Conservation (phyloP, 345 rosid genomes). For the Abelmoschus esculentus region DNA sequence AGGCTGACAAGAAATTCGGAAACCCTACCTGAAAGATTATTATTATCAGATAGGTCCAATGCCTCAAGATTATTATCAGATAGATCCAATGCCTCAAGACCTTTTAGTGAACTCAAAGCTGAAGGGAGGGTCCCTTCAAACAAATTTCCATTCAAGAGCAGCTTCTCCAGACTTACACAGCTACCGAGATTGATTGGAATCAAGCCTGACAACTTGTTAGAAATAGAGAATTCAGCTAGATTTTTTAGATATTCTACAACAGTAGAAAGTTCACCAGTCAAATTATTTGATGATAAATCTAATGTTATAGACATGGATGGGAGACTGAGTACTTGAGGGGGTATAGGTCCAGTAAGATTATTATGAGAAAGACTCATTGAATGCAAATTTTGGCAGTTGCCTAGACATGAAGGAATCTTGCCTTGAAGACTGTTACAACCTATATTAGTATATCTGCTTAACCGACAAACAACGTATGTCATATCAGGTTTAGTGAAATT, state of each 20-base stretch:
- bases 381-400: neutral
- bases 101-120: neutral
- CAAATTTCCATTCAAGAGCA: neutral
- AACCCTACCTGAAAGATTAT: slow-evolving; percentile 14
- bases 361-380: neutral
- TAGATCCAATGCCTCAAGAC: neutral
- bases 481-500: no score
- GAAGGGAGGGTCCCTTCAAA: slow-evolving; percentile 9
- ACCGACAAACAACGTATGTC: no score
- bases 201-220: neutral
- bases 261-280: neutral
- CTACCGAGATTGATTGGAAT: neutral
- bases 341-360: neutral
- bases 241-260: neutral
- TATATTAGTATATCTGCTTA: no score
- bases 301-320: neutral
- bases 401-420: neutral
- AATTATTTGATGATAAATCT: neutral
- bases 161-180: neutral
- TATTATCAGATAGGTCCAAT: neutral
- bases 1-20: slow-evolving; percentile 1
- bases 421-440: neutral
- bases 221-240: neutral
- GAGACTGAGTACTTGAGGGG: neutral
- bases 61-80: no score